These are phyloP conservation scores for Colletotrichum graminicola DNA, from an alignment of 2,329 filamentous ascomycete species.

Conservation along the genomic window DNA sequence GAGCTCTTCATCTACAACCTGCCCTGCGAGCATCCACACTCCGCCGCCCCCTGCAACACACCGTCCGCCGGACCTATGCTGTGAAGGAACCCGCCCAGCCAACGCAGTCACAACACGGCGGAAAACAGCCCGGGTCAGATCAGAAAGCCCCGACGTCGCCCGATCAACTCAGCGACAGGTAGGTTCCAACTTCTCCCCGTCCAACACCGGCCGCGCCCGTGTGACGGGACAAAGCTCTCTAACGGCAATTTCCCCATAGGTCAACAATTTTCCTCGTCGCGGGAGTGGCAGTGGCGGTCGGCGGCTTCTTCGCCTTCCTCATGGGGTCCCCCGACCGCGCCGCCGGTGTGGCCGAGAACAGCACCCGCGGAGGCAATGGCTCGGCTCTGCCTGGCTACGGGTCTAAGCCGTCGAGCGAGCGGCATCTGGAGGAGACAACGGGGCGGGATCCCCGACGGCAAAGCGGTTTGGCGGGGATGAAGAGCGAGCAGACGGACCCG, in stretches of 20 bases:
- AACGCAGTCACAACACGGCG: background rate
- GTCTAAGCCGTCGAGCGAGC: conserved; percentile 19
- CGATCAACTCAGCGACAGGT: conserved; percentile 17
- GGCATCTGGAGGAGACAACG: background rate
- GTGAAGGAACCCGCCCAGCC: background rate
- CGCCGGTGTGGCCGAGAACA: conserved; percentile 18
- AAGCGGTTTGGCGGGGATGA: conserved; percentile 13
- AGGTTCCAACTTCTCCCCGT: background rate
- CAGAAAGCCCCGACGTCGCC: conserved; percentile 7
- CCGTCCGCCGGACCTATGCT: conserved; percentile 1
- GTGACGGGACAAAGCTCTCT: background rate
- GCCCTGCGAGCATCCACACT: background rate
- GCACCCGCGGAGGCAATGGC: background rate
- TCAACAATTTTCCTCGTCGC: background rate
- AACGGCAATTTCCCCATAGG: background rate
- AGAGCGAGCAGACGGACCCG: conserved; percentile 30
- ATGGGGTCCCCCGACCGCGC: conserved; percentile 23
- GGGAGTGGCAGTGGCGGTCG: conserved; percentile 6
- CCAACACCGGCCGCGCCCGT: background rate
- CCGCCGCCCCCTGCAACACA: background rate
- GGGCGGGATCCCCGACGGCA: conserved; percentile 7
- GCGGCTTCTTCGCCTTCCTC: conserved; percentile 20
- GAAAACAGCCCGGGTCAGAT: conserved; percentile 10
- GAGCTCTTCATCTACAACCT: conserved; percentile 1
- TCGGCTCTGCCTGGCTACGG: conserved; percentile 1